Evolutionary conservation across 2,329 filamentous ascomycete species (phyloP).

Genomic region (Ceratocystis smalleyi): DNA sequence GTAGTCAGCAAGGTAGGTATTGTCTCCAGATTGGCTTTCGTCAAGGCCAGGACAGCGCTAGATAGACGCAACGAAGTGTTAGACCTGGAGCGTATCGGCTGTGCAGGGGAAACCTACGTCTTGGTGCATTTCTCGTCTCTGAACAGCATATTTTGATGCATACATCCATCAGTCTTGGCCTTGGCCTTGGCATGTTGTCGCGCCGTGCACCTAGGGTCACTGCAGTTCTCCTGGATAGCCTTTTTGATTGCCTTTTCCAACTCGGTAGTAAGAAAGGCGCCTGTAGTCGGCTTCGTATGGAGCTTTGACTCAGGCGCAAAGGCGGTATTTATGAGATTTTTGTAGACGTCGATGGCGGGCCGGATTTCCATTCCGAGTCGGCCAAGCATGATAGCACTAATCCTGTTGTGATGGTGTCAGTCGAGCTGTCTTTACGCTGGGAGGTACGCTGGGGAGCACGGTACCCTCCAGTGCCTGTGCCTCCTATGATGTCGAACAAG

Average conservation of each 20-base stretch:
- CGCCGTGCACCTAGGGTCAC: not conserved
- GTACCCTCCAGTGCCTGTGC: slow-evolving; percentile 23
- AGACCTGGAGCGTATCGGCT: not conserved
- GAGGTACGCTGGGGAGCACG: not conserved
- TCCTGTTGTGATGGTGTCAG: not conserved
- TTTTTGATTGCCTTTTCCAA: not conserved
- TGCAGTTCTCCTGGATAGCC: not conserved
- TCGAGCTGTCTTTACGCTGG: slow-evolving; percentile 8
- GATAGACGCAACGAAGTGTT: not conserved
- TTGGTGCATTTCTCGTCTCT: not conserved
- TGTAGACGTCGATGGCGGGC: not conserved
- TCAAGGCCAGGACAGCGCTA: not conserved
- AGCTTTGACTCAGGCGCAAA: not conserved
- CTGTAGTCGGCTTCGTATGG: not conserved
- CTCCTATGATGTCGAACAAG: slow-evolving; percentile 23
- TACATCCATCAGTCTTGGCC: not conserved
- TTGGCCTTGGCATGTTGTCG: not conserved
- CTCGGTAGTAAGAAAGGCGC: not conserved
- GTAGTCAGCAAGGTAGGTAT: slow-evolving; percentile 20
- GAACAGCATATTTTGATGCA: not conserved
- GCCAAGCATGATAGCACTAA: not conserved
- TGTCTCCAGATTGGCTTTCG: slow-evolving; percentile 12
- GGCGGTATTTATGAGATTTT: not conserved
- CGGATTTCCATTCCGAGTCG: not conserved
- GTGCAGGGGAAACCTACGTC: not conserved